Base-by-base conservation (phyloP, 441 rosid species). In the Populus trichocarpa region DNA sequence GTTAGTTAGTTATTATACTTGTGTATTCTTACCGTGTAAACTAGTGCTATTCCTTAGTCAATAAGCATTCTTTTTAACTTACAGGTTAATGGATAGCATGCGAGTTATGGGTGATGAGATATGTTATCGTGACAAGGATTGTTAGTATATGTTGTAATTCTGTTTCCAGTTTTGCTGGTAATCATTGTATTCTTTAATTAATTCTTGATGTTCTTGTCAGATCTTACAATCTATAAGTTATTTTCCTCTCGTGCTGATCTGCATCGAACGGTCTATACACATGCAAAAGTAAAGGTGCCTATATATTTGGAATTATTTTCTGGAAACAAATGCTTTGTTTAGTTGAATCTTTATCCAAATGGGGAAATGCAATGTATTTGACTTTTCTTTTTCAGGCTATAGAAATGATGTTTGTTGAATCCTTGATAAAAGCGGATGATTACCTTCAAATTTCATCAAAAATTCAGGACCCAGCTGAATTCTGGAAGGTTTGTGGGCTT, bases 171-270 rank as follows among this genome's bases (percentile, higher is more conserved):
- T 9, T 42, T 40, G 68, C 8, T 36, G 69, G 20, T 67, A 46
- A 12, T 10, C 71, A 26, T 70, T 12, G 40, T 77, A 65, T 70
- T 78, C 59, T 68, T 75, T 78, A 81, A 70, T 81, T 78, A 70
- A 38, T 38, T 28, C 0, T 64, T 73, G 77, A 73, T 61, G n/a
- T 40, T 69, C 57, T 83, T 79, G 74, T 70, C 87, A 92, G 96
- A 89, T 83, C 88, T 92, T 32, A 87, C 91, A 20, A 82, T 90
- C 69, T 84, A 85, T 81, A 92, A 92, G 81, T 73, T 92, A 81
- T 92, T 90, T 82, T 70, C 89, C 18, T 79, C 94, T 71, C 93
- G 93, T 28, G 96, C 96, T 83, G 96, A 92, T 85, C 78, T 92
- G 80, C 91, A 88, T 83, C 89, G 94, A 50, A 90, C 91, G n/a